These are phyloP conservation scores for Lachnellula willkommii DNA, from an alignment of 2,329 filamentous ascomycete genomes.

Conservation along the genomic window DNA sequence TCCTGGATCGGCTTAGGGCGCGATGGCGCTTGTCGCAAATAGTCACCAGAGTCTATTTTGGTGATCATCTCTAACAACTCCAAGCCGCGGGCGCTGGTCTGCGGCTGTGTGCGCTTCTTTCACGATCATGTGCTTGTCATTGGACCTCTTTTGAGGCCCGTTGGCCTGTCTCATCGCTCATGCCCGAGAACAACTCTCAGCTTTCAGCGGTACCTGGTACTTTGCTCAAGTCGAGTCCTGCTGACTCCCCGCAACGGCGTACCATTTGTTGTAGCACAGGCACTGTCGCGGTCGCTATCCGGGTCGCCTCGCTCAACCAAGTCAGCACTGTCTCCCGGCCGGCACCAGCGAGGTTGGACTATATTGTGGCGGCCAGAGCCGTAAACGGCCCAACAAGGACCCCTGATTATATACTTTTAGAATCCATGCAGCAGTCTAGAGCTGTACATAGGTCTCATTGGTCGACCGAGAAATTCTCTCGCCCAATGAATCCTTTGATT, in stretches of 20 bases:
- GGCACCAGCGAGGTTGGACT: not conserved
- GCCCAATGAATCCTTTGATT: slow-evolving; percentile 21
- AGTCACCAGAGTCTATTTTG: slow-evolving; percentile 13
- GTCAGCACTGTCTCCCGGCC: not conserved
- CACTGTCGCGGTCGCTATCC: slow-evolving; percentile 1
- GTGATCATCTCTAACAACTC: slow-evolving; percentile 3
- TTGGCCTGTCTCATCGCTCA: slow-evolving; percentile 10
- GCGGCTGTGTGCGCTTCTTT: slow-evolving; percentile 2
- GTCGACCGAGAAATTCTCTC: slow-evolving; percentile 13
- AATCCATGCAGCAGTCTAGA: slow-evolving; percentile 3
- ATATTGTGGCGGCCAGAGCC: not conserved
- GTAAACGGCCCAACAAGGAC: not conserved
- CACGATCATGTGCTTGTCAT: slow-evolving; percentile 20
- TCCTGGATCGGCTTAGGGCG: slow-evolving; percentile 11
- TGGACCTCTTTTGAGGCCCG: slow-evolving; percentile 13
- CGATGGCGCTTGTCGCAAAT: slow-evolving; percentile 24
- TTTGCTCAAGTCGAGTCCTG: slow-evolving; percentile 5
- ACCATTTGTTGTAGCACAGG: slow-evolving; percentile 10
- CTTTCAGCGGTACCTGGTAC: slow-evolving; percentile 24
- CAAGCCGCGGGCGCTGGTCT: not conserved
- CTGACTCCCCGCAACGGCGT: slow-evolving; percentile 10
- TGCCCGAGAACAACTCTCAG: slow-evolving; percentile 17
- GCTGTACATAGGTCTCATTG: slow-evolving; percentile 14
- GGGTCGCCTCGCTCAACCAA: slow-evolving; percentile 18
- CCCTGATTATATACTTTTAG: not conserved